These are phyloP conservation scores for Lasiodiplodia hormozganensis DNA, from an alignment of 2,329 filamentous ascomycete genomes.

Conservation along the genomic window DNA sequence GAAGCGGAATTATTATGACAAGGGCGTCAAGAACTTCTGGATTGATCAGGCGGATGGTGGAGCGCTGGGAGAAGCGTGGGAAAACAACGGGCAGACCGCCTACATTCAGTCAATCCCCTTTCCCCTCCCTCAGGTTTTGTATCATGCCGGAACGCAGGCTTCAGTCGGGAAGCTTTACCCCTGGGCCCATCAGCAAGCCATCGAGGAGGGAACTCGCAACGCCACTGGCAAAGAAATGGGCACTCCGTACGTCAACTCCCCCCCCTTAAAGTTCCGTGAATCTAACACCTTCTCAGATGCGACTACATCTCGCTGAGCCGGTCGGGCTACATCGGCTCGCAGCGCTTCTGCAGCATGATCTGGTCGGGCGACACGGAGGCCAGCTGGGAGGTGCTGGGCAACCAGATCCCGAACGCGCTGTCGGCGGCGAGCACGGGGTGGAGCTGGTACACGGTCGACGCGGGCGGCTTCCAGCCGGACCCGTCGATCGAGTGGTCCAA, in stretches of 20 bases:
- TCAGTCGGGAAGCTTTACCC: conserved; percentile 41
- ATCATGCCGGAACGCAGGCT: conserved; percentile 40
- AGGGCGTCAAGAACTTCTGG: conserved; percentile 45
- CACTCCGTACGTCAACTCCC: conserved; percentile 20
- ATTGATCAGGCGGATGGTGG: conserved; percentile 47
- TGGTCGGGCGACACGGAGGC: conserved; percentile 42
- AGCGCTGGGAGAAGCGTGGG: conserved; percentile 45
- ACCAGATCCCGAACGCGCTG: conserved; percentile 38
- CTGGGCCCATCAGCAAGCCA: conserved; percentile 40
- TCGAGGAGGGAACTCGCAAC: conserved; percentile 41
- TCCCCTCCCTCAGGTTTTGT: conserved; percentile 38
- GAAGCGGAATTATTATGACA: conserved; percentile 41
- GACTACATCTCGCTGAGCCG: conserved; percentile 38
- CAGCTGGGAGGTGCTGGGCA: conserved; percentile 39
- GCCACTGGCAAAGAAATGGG: conserved; percentile 36
- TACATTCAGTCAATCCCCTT: conserved; percentile 42
- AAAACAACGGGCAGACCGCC: conserved; percentile 45
- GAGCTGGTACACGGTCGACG: conserved; percentile 41
- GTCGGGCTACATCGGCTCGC: conserved; percentile 41
- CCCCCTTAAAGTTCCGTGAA: background rate
- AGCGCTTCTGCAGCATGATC: conserved; percentile 43
- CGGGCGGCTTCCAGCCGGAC: conserved; percentile 42
- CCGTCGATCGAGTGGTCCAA: conserved; percentile 44
- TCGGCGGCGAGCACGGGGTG: conserved; percentile 39
- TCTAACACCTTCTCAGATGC: conserved; percentile 28